These are phyloP conservation scores for Oryza coarctata DNA, from an alignment of 176 grass and related monocot genomes.

Conservation along the genomic window DNA sequence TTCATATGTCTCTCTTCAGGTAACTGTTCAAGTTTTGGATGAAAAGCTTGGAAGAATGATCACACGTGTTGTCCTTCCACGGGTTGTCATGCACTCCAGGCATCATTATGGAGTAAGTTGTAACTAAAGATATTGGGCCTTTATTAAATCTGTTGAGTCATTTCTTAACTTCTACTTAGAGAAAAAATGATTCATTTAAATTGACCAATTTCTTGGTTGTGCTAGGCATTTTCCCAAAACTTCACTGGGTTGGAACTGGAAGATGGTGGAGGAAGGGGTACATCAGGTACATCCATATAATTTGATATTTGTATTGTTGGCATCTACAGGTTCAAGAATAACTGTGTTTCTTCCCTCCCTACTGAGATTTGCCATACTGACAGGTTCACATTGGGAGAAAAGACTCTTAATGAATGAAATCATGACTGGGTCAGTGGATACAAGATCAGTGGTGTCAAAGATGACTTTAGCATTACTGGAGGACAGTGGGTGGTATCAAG, in stretches of 20 bases:
- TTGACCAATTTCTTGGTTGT: slow-evolving; percentile 17
- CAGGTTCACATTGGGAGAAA: slow-evolving; percentile 99
- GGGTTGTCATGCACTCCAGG: slow-evolving; percentile 97
- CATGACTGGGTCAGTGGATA: slow-evolving; percentile 99
- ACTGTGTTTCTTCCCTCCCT: not conserved
- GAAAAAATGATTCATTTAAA: slow-evolving; percentile 17
- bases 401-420: slow-evolving; percentile 99
- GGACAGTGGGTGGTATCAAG: slow-evolving; percentile 99
- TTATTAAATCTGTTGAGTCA: not conserved
- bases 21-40: slow-evolving; percentile 82
- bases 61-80: slow-evolving; percentile 85
- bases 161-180: not conserved
- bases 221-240: slow-evolving; percentile 91
- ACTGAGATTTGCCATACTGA: slow-evolving; percentile 16
- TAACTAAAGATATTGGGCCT: slow-evolving; percentile 26
- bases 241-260: slow-evolving; percentile 96
- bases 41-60: slow-evolving; percentile 95
- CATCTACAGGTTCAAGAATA: slow-evolving; percentile 12
- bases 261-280: slow-evolving; percentile 97
- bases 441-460: slow-evolving; percentile 95
- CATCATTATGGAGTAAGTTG: slow-evolving; percentile 94
- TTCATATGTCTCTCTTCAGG: slow-evolving; percentile 48
- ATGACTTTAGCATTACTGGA: slow-evolving; percentile 98
- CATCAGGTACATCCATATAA: slow-evolving; percentile 66
- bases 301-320: slow-evolving; percentile 4